Evolutionary conservation across 257 asterid species (phyloP).

Genomic region (Nyctanthes arbortristis): DNA sequence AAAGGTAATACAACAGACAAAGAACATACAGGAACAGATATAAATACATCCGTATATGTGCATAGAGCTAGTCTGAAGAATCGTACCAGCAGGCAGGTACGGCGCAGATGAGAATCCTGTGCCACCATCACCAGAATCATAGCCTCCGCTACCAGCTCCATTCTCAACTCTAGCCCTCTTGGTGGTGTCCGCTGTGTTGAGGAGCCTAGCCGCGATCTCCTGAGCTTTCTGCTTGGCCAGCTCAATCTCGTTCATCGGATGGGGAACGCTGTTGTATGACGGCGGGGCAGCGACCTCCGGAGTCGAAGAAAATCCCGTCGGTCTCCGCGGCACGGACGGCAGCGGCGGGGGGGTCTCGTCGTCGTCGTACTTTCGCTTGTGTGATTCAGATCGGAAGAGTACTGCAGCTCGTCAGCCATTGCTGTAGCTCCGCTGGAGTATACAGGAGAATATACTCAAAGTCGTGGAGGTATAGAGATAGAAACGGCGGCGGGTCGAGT

Average conservation of each 20-base stretch:
- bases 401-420: conserved; percentile 36
- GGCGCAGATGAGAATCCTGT: conserved; percentile 5
- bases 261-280: conserved; percentile 74
- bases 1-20: too few relatives aligned
- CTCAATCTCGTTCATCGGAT: conserved; percentile 80
- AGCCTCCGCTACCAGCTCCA: conserved; percentile 59
- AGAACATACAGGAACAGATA: background rate
- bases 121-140: conserved; percentile 48
- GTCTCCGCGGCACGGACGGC: conserved; percentile 57
- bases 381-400: conserved; percentile 15
- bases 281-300: conserved; percentile 50
- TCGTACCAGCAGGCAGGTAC: background rate
- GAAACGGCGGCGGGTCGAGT: too few relatives aligned
- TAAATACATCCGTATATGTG: background rate
- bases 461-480: too few relatives aligned
- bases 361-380: conserved; percentile 66
- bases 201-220: conserved; percentile 83
- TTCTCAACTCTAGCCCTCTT: conserved; percentile 75
- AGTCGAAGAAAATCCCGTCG: conserved; percentile 79
- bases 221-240: conserved; percentile 91
- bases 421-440: background rate
- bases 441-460: background rate
- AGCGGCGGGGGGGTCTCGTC: conserved; percentile 47
- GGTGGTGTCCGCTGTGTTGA: conserved; percentile 61
- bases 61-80: too few relatives aligned